phyloP scores from a whole-genome alignment of 2,329 filamentous ascomycete genomes.

The Fusarium sp. region DNA sequence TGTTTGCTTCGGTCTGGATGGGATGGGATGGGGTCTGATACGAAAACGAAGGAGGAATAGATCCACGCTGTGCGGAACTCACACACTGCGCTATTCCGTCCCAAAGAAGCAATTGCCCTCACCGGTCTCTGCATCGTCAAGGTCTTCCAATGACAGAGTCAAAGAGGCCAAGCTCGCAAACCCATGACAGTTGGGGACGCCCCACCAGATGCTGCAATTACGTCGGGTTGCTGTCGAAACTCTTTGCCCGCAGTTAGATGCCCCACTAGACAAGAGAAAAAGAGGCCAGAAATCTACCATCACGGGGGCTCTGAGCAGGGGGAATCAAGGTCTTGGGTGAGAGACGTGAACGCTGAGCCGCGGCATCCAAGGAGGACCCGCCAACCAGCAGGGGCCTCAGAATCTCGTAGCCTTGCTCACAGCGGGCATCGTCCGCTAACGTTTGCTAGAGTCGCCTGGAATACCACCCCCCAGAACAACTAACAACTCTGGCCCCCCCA shows the following conservation, averaged over 20 bases:
- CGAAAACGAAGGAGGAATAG: constrained; percentile 26
- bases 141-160: neutral
- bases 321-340: neutral
- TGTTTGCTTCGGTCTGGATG: neutral
- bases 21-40: constrained; percentile 1
- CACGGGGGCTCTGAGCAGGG: constrained; percentile 7
- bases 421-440: neutral
- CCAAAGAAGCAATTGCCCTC: constrained; percentile 17
- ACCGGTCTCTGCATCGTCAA: constrained; percentile 1
- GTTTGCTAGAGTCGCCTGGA: constrained; percentile 15
- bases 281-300: constrained; percentile 8
- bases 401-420: neutral
- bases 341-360: constrained; percentile 20
- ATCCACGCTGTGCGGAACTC: constrained; percentile 23
- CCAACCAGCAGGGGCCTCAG: constrained; percentile 12
- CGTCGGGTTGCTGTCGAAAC: constrained; percentile 18
- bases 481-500: constrained; percentile 3
- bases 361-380: constrained; percentile 23
- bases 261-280: neutral
- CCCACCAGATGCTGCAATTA: constrained; percentile 27
- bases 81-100: neutral
- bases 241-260: constrained; percentile 3
- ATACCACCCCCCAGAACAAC: constrained; percentile 9
- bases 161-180: neutral
- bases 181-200: constrained; percentile 18